phyloP scores from a whole-genome alignment of 2,329 filamentous ascomycete species.

The Penicillium verrucosum region DNA sequence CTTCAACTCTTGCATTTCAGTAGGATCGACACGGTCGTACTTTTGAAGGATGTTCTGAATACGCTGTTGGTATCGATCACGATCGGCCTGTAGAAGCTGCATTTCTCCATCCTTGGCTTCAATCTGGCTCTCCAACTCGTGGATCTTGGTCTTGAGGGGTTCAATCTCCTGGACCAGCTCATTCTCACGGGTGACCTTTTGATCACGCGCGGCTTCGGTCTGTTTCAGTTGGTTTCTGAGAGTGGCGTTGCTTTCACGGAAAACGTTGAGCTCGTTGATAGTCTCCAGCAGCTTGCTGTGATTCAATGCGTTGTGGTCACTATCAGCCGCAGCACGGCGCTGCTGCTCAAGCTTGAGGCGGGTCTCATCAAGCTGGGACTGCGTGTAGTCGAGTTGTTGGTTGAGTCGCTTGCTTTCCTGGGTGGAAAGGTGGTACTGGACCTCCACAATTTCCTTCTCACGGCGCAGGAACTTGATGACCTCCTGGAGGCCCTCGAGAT shows the following conservation, averaged over 20 bases:
- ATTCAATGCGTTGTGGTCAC: constrained; percentile 67
- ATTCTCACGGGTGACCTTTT: constrained; percentile 71
- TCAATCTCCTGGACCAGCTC: constrained; percentile 72
- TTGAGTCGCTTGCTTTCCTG: constrained; percentile 86
- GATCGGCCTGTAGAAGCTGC: constrained; percentile 82
- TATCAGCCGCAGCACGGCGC: constrained; percentile 71
- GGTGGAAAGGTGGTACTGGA: constrained; percentile 86
- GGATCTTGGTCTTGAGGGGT: constrained; percentile 75
- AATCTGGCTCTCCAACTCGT: constrained; percentile 77
- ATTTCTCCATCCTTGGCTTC: constrained; percentile 83
- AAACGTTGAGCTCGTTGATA: constrained; percentile 90
- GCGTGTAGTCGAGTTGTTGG: constrained; percentile 83
- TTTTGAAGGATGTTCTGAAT: constrained; percentile 94
- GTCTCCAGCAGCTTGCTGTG: constrained; percentile 93
- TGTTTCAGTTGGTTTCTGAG: constrained; percentile 82
- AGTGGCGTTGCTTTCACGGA: constrained; percentile 90
- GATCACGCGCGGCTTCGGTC: constrained; percentile 69
- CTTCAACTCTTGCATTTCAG: constrained; percentile 86
- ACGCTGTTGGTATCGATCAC: constrained; percentile 92
- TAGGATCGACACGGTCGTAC: constrained; percentile 91
- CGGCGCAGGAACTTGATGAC: constrained; percentile 86
- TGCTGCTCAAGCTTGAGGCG: constrained; percentile 89
- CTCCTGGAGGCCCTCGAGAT: constrained; percentile 76
- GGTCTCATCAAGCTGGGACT: constrained; percentile 83
- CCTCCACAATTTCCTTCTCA: constrained; percentile 96